Conservation (phyloP, 2,329 filamentous ascomycete genomes). For the Lasiodiplodia citricola region DNA sequence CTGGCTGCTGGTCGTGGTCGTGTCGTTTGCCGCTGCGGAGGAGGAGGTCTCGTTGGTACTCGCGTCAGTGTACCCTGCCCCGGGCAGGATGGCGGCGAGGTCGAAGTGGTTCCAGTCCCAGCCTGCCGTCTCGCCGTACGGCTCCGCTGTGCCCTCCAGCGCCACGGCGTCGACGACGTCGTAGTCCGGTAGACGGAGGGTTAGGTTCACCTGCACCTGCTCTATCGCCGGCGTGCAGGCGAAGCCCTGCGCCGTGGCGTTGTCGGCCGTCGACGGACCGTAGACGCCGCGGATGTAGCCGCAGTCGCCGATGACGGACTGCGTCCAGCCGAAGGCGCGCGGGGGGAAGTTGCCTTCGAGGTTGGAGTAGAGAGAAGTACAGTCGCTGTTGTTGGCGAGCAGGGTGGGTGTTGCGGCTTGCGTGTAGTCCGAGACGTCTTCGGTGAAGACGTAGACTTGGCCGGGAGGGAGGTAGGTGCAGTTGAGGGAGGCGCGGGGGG, state of each 20-base stretch:
- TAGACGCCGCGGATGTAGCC: background rate
- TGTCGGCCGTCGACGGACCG: background rate
- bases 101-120: background rate
- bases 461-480: background rate
- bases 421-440: background rate
- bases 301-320: background rate
- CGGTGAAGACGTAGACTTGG: background rate
- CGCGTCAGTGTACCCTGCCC: background rate
- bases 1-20: background rate
- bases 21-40: too few relatives aligned
- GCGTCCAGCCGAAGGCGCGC: background rate
- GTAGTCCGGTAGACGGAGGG: background rate
- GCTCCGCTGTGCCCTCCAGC: background rate
- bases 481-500: background rate
- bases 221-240: background rate
- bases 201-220: background rate
- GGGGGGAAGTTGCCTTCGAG: background rate
- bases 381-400: background rate
- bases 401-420: background rate
- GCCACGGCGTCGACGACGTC: background rate
- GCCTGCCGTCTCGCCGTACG: background rate
- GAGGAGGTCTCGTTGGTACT: background rate
- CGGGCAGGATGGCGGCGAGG: background rate
- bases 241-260: background rate
- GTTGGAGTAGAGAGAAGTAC: background rate